phyloP scores from a whole-genome alignment of 169 alveolate species.

The Prorocentrum cordatum region DNA sequence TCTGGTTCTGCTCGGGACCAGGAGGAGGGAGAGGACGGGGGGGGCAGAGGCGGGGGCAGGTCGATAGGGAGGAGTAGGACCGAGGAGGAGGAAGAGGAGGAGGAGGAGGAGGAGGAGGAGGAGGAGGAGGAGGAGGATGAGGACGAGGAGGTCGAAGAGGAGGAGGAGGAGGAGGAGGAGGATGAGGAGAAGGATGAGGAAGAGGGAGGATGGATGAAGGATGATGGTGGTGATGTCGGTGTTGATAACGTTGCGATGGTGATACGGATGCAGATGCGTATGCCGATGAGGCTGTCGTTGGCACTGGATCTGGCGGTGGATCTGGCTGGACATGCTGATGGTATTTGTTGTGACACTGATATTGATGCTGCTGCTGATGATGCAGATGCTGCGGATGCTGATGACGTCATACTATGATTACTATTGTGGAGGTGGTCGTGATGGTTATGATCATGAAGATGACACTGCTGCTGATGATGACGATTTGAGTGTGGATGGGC shows the following conservation, averaged over 20 bases:
- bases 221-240: not conserved
- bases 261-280: not conserved
- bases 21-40: not conserved
- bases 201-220: not conserved
- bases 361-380: not conserved
- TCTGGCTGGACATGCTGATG: not conserved
- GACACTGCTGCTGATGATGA: no score
- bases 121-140: no score
- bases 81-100: no score
- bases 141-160: no score
- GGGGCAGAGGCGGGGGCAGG: no score
- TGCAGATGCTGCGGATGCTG: not conserved
- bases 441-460: no score
- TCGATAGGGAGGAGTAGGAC: no score
- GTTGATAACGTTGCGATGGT: not conserved
- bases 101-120: no score
- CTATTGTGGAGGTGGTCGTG: no score
- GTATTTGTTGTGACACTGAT: not conserved
- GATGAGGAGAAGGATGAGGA: not conserved
- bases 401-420: no score
- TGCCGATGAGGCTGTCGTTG: not conserved
- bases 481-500: no score
- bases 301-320: not conserved
- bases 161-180: no score
- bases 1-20: not conserved